These are phyloP conservation scores for Picochlorum sp. DNA, from an alignment of 139 green algal genomes.

Conservation along the genomic window DNA sequence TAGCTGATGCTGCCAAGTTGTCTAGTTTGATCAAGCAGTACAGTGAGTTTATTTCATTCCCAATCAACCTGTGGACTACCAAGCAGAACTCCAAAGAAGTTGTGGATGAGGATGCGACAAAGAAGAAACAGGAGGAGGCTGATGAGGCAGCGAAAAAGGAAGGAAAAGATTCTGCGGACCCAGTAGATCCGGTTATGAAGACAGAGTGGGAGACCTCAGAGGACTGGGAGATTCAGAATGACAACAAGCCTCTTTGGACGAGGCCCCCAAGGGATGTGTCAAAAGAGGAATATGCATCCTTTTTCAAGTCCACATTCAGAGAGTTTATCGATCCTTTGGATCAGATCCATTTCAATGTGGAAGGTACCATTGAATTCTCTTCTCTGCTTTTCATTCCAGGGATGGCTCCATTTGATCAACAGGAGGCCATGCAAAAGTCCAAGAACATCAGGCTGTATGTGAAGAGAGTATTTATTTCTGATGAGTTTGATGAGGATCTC, in stretches of 20 bases:
- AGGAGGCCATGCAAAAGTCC: constrained; percentile 36
- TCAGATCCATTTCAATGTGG: constrained; percentile 82
- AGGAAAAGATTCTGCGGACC: constrained; percentile 43
- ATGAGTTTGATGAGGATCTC: constrained; percentile 96
- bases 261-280: constrained; percentile 59
- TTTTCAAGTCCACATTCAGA: constrained; percentile 87
- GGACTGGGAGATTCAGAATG: constrained; percentile 84
- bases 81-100: constrained; percentile 33
- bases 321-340: constrained; percentile 77
- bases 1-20: constrained; percentile 65
- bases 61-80: constrained; percentile 80
- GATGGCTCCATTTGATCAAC: constrained; percentile 95
- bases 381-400: constrained; percentile 89
- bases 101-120: constrained; percentile 70
- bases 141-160: constrained; percentile 62
- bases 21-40: constrained; percentile 92
- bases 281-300: constrained; percentile 86
- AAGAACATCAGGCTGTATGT: constrained; percentile 91
- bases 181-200: constrained; percentile 81
- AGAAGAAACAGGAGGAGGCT: constrained; percentile 61
- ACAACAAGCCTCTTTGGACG: constrained; percentile 97
- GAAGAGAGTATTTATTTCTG: constrained; percentile 94
- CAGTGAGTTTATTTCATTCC: constrained; percentile 97
- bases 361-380: constrained; percentile 97
- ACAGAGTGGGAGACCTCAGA: constrained; percentile 67